A percentile compares a stretch with the other conserved stretches of the same genome.
Conservation (phyloP, 805 yeast genomes). For the Suhomyces sp. region DNA sequence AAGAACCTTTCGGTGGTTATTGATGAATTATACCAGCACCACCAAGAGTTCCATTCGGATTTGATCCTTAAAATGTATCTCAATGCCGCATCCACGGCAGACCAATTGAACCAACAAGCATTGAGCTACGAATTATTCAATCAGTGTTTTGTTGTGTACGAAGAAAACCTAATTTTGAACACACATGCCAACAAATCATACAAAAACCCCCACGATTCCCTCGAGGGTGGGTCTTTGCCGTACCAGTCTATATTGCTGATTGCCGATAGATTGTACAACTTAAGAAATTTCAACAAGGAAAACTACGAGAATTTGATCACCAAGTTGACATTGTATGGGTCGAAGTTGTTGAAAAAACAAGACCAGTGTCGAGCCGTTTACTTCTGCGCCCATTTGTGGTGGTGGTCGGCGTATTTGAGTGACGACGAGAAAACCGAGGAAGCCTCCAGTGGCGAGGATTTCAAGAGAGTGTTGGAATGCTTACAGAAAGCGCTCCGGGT, state of each 20-base stretch:
- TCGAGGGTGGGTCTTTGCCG: slow-evolving; percentile 47
- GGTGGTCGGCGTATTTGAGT: slow-evolving; percentile 65
- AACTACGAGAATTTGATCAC: slow-evolving; percentile 81
- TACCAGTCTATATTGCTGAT: slow-evolving; percentile 48
- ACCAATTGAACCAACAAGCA: slow-evolving; percentile 67
- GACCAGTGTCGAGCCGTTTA: slow-evolving; percentile 94
- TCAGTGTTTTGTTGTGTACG: slow-evolving; percentile 83
- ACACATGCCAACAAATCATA: slow-evolving; percentile 4
- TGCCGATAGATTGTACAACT: slow-evolving; percentile 42
- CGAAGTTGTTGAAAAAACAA: slow-evolving; percentile 83
- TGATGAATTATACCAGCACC: slow-evolving; percentile 56
- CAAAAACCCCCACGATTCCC: slow-evolving; percentile 35
- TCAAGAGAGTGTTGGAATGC: slow-evolving; percentile 82
- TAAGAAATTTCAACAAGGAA: slow-evolving; percentile 51
- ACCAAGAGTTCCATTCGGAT: slow-evolving; percentile 30
- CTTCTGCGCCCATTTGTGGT: slow-evolving; percentile 88
- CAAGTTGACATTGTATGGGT: slow-evolving; percentile 81
- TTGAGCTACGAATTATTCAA: slow-evolving; percentile 85
- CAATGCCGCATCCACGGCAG: slow-evolving; percentile 72
- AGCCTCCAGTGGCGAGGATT: slow-evolving; percentile 22
- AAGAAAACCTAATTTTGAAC: slow-evolving; percentile 45
- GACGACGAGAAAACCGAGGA: slow-evolving; percentile 23
- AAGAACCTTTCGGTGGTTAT: slow-evolving; percentile 69
- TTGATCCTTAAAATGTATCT: slow-evolving; percentile 52
- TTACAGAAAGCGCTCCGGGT: slow-evolving; percentile 82